phyloP scores from a whole-genome alignment of 2,329 filamentous ascomycete species.

The Sarocladium kiliense region DNA sequence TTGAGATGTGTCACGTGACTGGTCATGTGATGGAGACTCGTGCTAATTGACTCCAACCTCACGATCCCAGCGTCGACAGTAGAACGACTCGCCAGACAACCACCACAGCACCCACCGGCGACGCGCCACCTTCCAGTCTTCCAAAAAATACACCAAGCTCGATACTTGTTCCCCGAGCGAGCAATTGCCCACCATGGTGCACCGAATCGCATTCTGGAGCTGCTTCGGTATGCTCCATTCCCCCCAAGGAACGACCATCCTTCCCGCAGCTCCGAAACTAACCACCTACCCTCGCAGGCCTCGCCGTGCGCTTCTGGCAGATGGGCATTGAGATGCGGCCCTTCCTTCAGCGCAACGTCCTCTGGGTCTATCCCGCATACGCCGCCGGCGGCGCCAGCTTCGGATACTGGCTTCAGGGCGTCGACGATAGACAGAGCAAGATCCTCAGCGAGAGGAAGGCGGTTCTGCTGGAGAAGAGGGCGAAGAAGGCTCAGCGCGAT shows the following conservation, averaged over 20 bases:
- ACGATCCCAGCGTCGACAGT: slow-evolving; percentile 18
- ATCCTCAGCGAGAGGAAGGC: slow-evolving; percentile 76
- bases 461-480: slow-evolving; percentile 81
- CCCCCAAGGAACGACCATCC: slow-evolving; percentile 7
- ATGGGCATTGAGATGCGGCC: slow-evolving; percentile 98
- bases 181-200: slow-evolving; percentile 45
- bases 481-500: slow-evolving; percentile 49
- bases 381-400: slow-evolving; percentile 82
- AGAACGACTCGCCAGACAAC: slow-evolving; percentile 17
- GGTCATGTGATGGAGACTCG: slow-evolving; percentile 11
- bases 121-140: slow-evolving; percentile 15
- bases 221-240: slow-evolving; percentile 73
- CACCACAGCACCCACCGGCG: slow-evolving; percentile 16
- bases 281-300: slow-evolving; percentile 49
- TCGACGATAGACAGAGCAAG: slow-evolving; percentile 76
- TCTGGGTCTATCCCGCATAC: slow-evolving; percentile 92
- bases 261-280: not conserved
- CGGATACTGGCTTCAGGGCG: slow-evolving; percentile 93
- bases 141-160: slow-evolving; percentile 13
- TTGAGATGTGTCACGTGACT: slow-evolving; percentile 5
- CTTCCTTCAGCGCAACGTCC: slow-evolving; percentile 75
- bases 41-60: slow-evolving; percentile 11
- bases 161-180: slow-evolving; percentile 15
- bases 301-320: slow-evolving; percentile 91
- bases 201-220: slow-evolving; percentile 73